Base-by-base conservation (phyloP, 1,284 basidiomycete species). In the Chiua sp. region DNA sequence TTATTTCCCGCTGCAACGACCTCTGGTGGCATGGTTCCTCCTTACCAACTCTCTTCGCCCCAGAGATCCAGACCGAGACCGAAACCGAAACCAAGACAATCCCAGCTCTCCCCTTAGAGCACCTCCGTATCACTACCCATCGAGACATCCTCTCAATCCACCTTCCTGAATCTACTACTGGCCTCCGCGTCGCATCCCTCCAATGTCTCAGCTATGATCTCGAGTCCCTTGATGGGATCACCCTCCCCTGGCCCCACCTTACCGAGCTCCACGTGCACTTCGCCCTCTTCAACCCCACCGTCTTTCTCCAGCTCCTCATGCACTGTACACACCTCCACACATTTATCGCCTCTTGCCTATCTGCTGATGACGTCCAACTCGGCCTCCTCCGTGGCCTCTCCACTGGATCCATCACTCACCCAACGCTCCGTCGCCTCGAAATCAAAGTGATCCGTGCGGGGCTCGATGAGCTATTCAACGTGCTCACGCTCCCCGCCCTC, bases 1-100 rank as follows among this genome's bases (percentile, higher is more conserved):
- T 73, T 47, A 51, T 73, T 44, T 12, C 44, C 22, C 66, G 56
- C 12, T 72, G 64, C 30, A 44, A 46, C 7, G 70, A 76, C 49
- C 59, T 73, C 23, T 73, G 74, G 73, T 75, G 73, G 73, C 65
- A 76, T n/a, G 74, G 74, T 1, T 67, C 71, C 16, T 67, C 61
- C 28, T 20, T 75, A 7, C 65, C 64, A 28, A 46, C 57, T 3
- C 50, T 74, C 8, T 68, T 75, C 30, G 42, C 56, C 33, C 26
- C 63, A 15, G 60, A 56, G 0, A 44, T 22, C 42, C 42, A 44
- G 42, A 16, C 28, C 12, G 57, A 53, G 30, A 32, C 10, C 30
- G 6, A 32, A 32, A 4, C 30, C 30, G 30, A 32, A 10, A 32
- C 6, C 30, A 55, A 49, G 16, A 28, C 22, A 0, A 44, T 11